Base-by-base conservation (phyloP, 345 rosid species). In the Carallia brachiata region DNA sequence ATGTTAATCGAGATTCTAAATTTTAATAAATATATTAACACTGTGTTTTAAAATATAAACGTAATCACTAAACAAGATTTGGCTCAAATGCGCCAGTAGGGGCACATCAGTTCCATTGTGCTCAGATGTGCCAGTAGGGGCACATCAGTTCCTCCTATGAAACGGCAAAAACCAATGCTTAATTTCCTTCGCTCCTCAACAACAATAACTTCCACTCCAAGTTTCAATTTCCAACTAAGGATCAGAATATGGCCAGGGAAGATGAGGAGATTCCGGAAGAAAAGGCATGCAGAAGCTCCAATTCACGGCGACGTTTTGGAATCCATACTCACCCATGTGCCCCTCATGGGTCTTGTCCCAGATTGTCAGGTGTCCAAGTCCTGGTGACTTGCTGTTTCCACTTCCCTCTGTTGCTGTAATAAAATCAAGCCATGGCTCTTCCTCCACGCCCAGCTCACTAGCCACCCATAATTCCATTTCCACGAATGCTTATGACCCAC, bases 401-500 rank as follows among this genome's bases (percentile, higher is more conserved):
- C 87, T 58, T 91, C 97, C 40, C 91, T 93, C 61, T 83, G 75
- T 70, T 77, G 74, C 57, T 12, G 65, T 73, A 84, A 80, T 65
- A 74, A 63, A 34, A 34, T 69, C 81, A 78, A 78, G 31, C 94
- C 98, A 0, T 91, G 98, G 98, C 82, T 93, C 15, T 16, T 93
- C 30, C 10, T 89, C 72, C 86, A 88, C 68, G 16, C 61, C 0
- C 97, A 90, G 77, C 62, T 50, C 71, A 78, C 47, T 0, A 69
- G 68, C 30, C 55, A 88, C 0, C 89, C 91, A 1, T 69, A 78
- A 23, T 80, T 36, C 67, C 28, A 53, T 59, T 18, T 2, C 83
- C 52, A n/a, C 86, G 7, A 73, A 71, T 73, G 96, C 90, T 5
- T 93, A 80, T 76, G 98, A 93, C 69, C 96, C 98, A 0, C 88